Evolutionary conservation across 148 eudicot species (phyloP), one percentile per base, ranked within the genome.

Genomic region (Chenopodium berlandieri): DNA sequence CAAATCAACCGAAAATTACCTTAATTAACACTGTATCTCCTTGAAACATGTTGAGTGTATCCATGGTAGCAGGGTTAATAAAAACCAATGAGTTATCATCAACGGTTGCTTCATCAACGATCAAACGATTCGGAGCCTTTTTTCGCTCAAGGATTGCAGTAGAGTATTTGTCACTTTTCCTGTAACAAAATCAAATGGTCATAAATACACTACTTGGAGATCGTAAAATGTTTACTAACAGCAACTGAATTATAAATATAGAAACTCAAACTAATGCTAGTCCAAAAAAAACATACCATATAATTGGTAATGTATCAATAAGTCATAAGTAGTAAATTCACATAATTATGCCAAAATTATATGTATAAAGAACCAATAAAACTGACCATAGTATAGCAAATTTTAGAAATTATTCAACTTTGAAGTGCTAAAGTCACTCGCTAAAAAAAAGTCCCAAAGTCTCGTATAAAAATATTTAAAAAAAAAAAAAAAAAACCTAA

Each of bases 11-110:
- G 40, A 23, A 71, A 32, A 22, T 22, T 71, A 92, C 96, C 96
- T 92, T 93, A 73, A 93, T 75, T 7, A 93, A 73, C 66, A 93
- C 84, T 0, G 97, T 91, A 71, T 93, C 97, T 0, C 97, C 97
- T 2, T 89, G 89, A 65, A 90, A 93, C 44, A 91, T 85, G 84
- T 90, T 86, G 30, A 93, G 93, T 80, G 85, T 89, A 68, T 91
- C 94, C 91, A 93, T 88, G 16, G 88, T 86, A 25, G 85, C 89
- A 50, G 97, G 94, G 76, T 91, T 89, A 10, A 93, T 62, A 14
- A 89, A 34, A 23, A 90, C 93, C 27, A 90, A 88, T 2, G 97
- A 93, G 70, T 91, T 93, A 82, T 93, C 97, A 83, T 93, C 97
- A 69, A 83, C 87, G 44, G 75, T 32, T 0, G 94, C 90, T 77